Evolutionary conservation across 257 asterid species (phyloP), one percentile per base, ranked within the genome.

Genomic region (Fraxinus excelsior): DNA sequence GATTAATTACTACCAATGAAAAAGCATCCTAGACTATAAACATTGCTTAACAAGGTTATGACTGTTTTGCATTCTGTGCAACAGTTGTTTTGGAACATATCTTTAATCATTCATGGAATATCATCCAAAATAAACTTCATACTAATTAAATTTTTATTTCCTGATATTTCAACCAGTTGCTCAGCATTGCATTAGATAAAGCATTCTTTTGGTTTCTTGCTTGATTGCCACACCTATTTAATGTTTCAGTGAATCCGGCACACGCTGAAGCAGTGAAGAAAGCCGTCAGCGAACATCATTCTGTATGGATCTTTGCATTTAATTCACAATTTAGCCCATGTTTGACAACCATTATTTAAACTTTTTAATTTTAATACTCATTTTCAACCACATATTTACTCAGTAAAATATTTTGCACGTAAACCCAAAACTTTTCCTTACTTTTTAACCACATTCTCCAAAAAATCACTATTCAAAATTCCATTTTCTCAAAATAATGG

Each of bases 191-290:
- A 46, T 67, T 58, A 28, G 56, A 67, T 23, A 28, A 51, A 67
- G 7, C 51, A 77, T 80, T 26, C 31, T 19, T 64, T 46, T 62
- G n/a, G 77, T 70, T 74, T 53, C 67, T 74, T 56, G 65, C 60
- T 81, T 80, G 75, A 78, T 26, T 64, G 72, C 69, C 40, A 71
- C 28, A 69, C 21, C 71, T 80, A 51, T 76, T 79, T 75, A 66
- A 29, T 78, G 72, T 82, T 80, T 81, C 86, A 93, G 99, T 87
- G 82, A 80, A 66, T 53, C 82, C 86, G 3, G 70, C 56, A 4
- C 84, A 88, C 74, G 91, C 82, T 12, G 87, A 90, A 79, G 74
- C 83, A 23, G 91, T 95, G 76, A 85, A 84, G 82, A 86, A 81
- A 74, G 94, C 94, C 73, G 78, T 93, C 74, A 29, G 76, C 37